Percentiles rank a stretch among this genome's conserved stretches.
Evolutionary conservation across 148 eudicot genomes (phyloP).

Genomic region (Polygonum maritimum): DNA sequence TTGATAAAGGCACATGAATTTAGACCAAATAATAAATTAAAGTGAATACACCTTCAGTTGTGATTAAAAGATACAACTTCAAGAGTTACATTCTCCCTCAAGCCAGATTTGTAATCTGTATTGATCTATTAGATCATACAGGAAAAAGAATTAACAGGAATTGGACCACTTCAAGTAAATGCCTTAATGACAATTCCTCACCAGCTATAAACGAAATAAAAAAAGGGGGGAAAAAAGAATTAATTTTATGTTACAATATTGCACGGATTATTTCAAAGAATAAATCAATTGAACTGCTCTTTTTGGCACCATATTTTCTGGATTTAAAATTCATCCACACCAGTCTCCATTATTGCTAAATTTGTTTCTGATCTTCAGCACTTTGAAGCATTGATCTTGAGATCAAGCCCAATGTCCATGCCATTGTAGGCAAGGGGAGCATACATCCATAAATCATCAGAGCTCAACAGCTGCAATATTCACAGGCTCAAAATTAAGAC

Average conservation of each 20-base stretch:
- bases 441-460: constrained; percentile 87
- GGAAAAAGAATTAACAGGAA: neutral
- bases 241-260: constrained; percentile 4
- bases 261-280: neutral
- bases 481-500: neutral
- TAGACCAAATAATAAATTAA: neutral
- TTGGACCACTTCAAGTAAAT: neutral
- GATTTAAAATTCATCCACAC: constrained; percentile 8
- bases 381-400: constrained; percentile 21
- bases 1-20: neutral
- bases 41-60: neutral
- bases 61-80: neutral
- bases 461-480: constrained; percentile 60
- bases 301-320: neutral
- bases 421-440: constrained; percentile 87
- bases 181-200: neutral
- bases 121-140: neutral
- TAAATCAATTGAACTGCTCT: neutral
- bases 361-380: constrained; percentile 5
- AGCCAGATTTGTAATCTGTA: neutral
- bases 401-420: constrained; percentile 51
- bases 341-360: neutral
- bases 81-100: neutral
- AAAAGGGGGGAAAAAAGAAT: neutral
- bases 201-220: neutral